Base-by-base conservation (phyloP, 768 basidiomycete species). In the Termitomyces sp. region DNA sequence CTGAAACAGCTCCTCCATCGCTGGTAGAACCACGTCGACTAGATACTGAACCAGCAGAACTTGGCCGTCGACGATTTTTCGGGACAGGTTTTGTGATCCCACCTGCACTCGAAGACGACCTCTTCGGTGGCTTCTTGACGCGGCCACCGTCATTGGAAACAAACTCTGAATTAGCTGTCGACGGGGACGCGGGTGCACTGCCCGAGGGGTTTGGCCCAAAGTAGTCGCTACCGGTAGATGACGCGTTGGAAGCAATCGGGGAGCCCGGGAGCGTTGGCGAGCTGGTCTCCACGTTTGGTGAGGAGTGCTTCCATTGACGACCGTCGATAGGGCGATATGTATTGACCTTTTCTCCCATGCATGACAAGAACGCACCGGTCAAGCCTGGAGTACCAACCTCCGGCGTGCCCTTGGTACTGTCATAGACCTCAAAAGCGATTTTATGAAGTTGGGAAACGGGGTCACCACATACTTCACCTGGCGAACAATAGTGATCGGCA, bases 381-480 rank as follows among this genome's bases (percentile, higher is more conserved):
- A 78, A 69, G 19, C 92, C 92, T 1, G 90, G 89, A 1, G 87
- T 87, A 27, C 90, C 90, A 11, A 83, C 82, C 53, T 92, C 88
- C 4, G 89, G 86, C 69, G 83, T 77, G 46, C 79, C 79, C 69
- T 86, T 89, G 62, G 73, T 76, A 10, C 81, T 74, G 65, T 93
- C 92, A 62, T 84, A 92, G 16, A 95, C 90, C 74, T 95, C 93
- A 62, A 95, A 93, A 1, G 93, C 93, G 60, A 97, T 88, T 77
- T 96, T 97, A 77, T 96, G 95, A 55, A 97, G 78, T 67, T 98
- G 95, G 21, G 93, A 94, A 42, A 98, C 95, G 14, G 94, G 89
- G 66, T 98, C 95, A 2, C 94, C 94, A 60, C 91, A 91, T 4
- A 90, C 87, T 71, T 98, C 95, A 25, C 92, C 92, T 6, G 85